Evolutionary conservation across 2,329 filamentous ascomycete species (phyloP).

Genomic region (Tolypocladium pustulatum): DNA sequence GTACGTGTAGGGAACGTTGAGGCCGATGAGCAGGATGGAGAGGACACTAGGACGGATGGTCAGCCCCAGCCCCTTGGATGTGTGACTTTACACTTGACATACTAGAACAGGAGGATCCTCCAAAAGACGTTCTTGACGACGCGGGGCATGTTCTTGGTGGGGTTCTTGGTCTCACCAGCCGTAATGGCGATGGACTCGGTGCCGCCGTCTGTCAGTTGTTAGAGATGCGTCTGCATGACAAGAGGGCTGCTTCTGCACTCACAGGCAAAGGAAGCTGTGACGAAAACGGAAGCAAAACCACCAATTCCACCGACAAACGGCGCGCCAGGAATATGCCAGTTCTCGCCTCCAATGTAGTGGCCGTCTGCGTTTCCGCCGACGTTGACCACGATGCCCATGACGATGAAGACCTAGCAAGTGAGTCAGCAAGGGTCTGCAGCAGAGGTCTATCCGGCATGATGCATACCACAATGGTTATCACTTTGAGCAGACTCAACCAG

Average conservation of each 20-base stretch:
- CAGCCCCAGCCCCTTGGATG: neutral
- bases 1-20: conserved; percentile 47
- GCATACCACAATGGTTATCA: conserved; percentile 36
- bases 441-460: neutral
- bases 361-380: conserved; percentile 42
- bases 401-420: conserved; percentile 40
- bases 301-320: conserved; percentile 56
- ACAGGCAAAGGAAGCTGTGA: conserved; percentile 46
- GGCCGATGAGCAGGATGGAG: conserved; percentile 35
- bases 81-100: neutral
- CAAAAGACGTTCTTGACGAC: conserved; percentile 58
- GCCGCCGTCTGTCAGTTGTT: conserved; percentile 25
- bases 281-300: conserved; percentile 50
- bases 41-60: conserved; percentile 17
- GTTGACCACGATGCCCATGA: conserved; percentile 45
- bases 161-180: conserved; percentile 54
- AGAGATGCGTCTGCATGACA: neutral
- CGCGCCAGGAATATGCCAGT: conserved; percentile 48
- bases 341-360: conserved; percentile 45
- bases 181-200: conserved; percentile 57
- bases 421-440: neutral
- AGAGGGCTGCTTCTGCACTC: neutral
- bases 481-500: conserved; percentile 45
- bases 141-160: conserved; percentile 47
- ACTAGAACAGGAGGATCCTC: conserved; percentile 46